Conservation (phyloP, 805 yeast species). For the Zygoascus bituminiphila region DNA sequence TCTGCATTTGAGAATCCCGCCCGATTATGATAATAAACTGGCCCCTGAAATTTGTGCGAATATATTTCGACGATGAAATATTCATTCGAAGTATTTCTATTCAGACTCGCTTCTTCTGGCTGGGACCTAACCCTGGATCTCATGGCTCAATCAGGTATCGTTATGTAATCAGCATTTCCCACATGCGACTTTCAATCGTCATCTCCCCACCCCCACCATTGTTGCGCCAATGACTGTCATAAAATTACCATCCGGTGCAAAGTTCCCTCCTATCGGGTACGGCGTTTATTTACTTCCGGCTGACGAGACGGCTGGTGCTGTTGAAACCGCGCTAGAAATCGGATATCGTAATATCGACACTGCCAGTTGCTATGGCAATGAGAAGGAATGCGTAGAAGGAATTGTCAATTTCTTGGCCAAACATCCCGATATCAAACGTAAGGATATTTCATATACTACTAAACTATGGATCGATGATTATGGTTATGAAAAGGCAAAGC, state of each 20-base stretch:
- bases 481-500: slow-evolving; percentile 51
- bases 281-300: slow-evolving; percentile 45
- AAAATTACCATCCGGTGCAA: slow-evolving; percentile 37
- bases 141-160: no score
- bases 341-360: slow-evolving; percentile 75
- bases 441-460: slow-evolving; percentile 46
- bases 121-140: no score
- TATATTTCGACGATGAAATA: no score
- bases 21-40: no score
- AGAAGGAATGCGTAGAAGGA: slow-evolving; percentile 52
- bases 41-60: no score
- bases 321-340: slow-evolving; percentile 46
- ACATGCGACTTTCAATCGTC: no score
- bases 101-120: no score
- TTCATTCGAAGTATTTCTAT: no score
- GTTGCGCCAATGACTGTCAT: background rate
- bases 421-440: slow-evolving; percentile 41
- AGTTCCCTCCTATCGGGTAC: slow-evolving; percentile 42
- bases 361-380: slow-evolving; percentile 63
- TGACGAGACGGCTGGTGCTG: slow-evolving; percentile 30
- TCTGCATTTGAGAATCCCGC: no score
- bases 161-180: no score
- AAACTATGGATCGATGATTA: slow-evolving; percentile 64
- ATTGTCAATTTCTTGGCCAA: slow-evolving; percentile 44
- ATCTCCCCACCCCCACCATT: background rate